phyloP scores from a whole-genome alignment of 2,329 filamentous ascomycete genomes.

The Aspergillus sp. region DNA sequence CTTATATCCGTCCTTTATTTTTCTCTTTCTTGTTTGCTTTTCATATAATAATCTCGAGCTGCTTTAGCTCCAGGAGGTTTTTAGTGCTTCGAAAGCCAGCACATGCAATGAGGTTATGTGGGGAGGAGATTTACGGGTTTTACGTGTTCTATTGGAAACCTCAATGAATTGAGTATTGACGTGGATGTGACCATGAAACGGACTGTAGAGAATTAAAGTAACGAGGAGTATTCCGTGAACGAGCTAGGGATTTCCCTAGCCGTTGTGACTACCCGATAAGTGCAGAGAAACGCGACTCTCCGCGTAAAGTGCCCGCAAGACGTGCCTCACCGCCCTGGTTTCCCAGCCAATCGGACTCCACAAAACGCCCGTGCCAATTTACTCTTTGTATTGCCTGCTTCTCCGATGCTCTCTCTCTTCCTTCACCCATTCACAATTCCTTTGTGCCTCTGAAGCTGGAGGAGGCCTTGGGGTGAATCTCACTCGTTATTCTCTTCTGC shows the following conservation, averaged over 20 bases:
- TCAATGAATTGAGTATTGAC: constrained; percentile 17
- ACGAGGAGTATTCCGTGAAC: too few relatives aligned
- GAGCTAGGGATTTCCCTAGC: too few relatives aligned
- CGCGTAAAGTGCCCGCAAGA: constrained; percentile 23
- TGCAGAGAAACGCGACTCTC: constrained; percentile 14
- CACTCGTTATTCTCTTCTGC: not conserved
- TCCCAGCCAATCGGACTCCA: constrained; percentile 10
- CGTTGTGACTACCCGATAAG: too few relatives aligned
- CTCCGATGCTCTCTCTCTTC: not conserved
- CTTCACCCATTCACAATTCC: not conserved
- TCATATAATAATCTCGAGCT: constrained; percentile 11
- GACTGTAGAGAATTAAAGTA: not conserved
- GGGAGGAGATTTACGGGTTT: constrained; percentile 17
- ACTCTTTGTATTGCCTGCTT: constrained; percentile 7
- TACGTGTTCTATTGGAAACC: constrained; percentile 29
- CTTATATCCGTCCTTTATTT: constrained; percentile 7
- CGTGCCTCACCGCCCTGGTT: constrained; percentile 21
- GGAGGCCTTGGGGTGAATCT: not conserved
- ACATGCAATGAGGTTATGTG: constrained; percentile 16
- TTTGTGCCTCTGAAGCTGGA: not conserved
- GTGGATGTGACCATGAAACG: not conserved
- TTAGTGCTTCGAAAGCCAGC: constrained; percentile 6
- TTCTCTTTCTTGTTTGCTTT: constrained; percentile 7
- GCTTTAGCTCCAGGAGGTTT: constrained; percentile 4
- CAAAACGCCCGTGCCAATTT: constrained; percentile 9